phyloP scores from a whole-genome alignment of 192 early-diverging fungal species.

The Podochytrium sp. region DNA sequence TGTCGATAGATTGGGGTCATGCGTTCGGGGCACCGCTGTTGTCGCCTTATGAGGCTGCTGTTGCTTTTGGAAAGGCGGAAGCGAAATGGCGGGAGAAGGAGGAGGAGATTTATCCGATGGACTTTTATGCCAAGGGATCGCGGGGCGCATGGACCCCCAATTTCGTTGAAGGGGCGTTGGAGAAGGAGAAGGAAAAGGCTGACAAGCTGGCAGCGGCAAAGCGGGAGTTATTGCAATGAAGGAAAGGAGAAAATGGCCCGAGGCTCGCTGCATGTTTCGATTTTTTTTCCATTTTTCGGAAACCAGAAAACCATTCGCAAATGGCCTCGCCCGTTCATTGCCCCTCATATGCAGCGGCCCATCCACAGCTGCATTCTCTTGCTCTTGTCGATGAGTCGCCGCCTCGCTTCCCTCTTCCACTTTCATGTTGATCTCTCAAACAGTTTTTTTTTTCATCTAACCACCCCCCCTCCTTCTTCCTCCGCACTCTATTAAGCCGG shows the following conservation, averaged over 20 bases:
- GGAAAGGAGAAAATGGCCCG: no score
- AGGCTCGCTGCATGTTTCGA: no score
- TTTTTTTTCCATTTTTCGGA: no score
- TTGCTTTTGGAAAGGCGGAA: conserved; percentile 76
- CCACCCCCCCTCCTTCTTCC: background rate
- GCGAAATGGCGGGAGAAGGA: conserved; percentile 62
- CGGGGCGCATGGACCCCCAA: conserved; percentile 95
- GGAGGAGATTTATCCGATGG: conserved; percentile 87
- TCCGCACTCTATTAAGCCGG: conserved; percentile 28
- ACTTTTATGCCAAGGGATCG: conserved; percentile 92
- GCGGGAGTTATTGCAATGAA: background rate
- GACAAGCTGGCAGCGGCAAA: background rate
- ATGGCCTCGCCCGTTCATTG: no score
- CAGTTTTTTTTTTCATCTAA: no score
- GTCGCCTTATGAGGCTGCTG: conserved; percentile 93
- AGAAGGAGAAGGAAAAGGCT: conserved; percentile 6
- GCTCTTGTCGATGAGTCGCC: no score
- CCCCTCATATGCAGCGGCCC: no score
- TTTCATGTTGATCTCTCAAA: no score
- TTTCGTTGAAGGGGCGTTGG: conserved; percentile 50
- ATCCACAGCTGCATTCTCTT: no score
- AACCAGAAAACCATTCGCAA: no score
- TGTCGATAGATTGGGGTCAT: conserved; percentile 99
- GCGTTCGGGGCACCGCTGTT: conserved; percentile 89
- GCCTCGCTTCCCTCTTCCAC: no score